Evolutionary conservation across 225 moss, liverwort and hornwort genomes (phyloP).

Genomic region (Pseudoscleropodium purum): DNA sequence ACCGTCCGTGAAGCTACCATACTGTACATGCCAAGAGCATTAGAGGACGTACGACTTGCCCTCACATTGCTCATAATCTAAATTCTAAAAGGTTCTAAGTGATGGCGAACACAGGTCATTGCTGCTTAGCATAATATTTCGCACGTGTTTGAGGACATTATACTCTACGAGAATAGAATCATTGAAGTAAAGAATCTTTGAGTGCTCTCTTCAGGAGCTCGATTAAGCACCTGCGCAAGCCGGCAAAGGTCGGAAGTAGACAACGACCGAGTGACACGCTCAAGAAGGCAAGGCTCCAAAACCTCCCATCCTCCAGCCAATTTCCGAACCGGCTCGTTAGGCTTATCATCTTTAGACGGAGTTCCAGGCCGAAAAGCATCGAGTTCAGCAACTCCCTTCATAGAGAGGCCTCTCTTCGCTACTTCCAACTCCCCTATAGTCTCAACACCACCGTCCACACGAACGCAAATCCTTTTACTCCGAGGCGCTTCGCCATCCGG

Average conservation of each 20-base stretch:
- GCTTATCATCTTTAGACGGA: neutral
- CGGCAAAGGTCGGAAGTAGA: conserved; percentile 24
- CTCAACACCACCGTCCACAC: neutral
- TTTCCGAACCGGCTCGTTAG: neutral
- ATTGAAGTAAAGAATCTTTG: no score
- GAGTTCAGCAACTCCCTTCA: neutral
- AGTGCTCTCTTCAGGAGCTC: neutral
- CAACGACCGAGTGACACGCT: conserved; percentile 24
- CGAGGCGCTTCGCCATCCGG: conserved; percentile 9
- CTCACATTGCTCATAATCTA: neutral
- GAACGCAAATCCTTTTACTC: conserved; percentile 20
- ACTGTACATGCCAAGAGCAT: neutral
- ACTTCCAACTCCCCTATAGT: neutral
- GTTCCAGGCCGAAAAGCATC: conserved; percentile 11
- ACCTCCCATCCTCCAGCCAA: conserved; percentile 21
- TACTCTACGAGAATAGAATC: neutral
- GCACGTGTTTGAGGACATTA: neutral
- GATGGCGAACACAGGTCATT: neutral
- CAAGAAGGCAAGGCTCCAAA: conserved; percentile 26
- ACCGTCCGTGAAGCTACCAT: neutral
- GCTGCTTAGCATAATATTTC: neutral
- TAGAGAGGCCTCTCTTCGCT: neutral
- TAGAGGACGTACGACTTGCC: no score
- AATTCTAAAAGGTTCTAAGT: neutral
- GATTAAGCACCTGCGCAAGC: conserved; percentile 26